Percentiles rank a stretch among this genome's conserved stretches.
Evolutionary conservation across 768 basidiomycete species (phyloP).

Genomic region (Pisolithus sp.): DNA sequence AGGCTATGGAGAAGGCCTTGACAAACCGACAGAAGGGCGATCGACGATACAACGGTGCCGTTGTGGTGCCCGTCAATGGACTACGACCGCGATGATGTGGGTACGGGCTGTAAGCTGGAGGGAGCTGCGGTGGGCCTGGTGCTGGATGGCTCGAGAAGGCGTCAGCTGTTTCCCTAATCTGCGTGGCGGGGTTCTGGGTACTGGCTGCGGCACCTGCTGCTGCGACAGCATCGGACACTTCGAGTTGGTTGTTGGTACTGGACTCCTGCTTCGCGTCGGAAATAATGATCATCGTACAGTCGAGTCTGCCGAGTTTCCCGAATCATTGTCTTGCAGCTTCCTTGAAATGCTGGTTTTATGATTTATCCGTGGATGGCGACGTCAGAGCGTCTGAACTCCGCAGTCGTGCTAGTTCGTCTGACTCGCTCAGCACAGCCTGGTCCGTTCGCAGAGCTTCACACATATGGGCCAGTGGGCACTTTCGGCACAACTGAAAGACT

Average conservation of each 20-base stretch:
- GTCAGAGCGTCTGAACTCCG: no score
- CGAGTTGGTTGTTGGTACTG: not conserved
- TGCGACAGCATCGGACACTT: not conserved
- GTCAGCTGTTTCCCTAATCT: not conserved
- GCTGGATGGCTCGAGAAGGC: not conserved
- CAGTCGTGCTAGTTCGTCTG: no score
- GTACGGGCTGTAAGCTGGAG: not conserved
- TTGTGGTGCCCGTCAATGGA: not conserved
- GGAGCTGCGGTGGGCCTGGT: not conserved
- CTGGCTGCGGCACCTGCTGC: not conserved
- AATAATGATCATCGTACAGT: not conserved
- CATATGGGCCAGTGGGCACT: no score
- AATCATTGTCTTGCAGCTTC: not conserved
- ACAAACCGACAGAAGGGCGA: conserved; percentile 10
- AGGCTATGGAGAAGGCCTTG: conserved; percentile 6
- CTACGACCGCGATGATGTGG: not conserved
- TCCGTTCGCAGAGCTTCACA: no score
- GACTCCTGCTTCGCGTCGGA: not conserved
- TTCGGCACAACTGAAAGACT: no score
- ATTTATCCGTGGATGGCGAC: no score
- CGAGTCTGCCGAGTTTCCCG: not conserved
- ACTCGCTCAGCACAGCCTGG: no score
- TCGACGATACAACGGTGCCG: not conserved
- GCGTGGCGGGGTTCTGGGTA: not conserved
- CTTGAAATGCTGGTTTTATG: no score